Conservation (phyloP, 2,329 filamentous ascomycete genomes). For the Aspergillus sp. region DNA sequence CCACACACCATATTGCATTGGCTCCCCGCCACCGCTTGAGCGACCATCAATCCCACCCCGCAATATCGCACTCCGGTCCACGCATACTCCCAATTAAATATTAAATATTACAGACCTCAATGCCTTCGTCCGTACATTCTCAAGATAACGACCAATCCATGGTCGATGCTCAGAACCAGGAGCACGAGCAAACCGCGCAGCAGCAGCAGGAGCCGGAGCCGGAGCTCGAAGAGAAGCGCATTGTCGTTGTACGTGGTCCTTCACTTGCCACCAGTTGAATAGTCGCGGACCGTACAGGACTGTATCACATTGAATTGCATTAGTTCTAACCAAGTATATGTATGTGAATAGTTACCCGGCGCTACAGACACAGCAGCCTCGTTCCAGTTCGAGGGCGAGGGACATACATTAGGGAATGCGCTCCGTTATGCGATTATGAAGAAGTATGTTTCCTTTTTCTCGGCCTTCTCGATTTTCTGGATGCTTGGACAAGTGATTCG, state of each 20-base stretch:
- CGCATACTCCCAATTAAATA: not conserved
- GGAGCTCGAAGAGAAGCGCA: slow-evolving; percentile 50
- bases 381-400: slow-evolving; percentile 91
- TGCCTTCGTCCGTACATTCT: slow-evolving; percentile 42
- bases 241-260: slow-evolving; percentile 57
- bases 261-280: too few relatives aligned
- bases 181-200: slow-evolving; percentile 48
- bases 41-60: not conserved
- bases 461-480: not conserved
- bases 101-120: not conserved
- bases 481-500: too few relatives aligned
- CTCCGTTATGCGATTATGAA: slow-evolving; percentile 97
- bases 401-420: slow-evolving; percentile 93
- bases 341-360: slow-evolving; percentile 67
- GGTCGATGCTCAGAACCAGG: slow-evolving; percentile 34
- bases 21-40: not conserved
- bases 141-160: slow-evolving; percentile 44
- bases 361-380: slow-evolving; percentile 83
- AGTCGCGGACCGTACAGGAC: not conserved
- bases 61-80: not conserved
- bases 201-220: not conserved
- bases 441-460: slow-evolving; percentile 63
- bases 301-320: not conserved
- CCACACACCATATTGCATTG: not conserved
- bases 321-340: not conserved